Conservation (phyloP, 2,329 filamentous ascomycete genomes). For the Parastagonospora avenae region DNA sequence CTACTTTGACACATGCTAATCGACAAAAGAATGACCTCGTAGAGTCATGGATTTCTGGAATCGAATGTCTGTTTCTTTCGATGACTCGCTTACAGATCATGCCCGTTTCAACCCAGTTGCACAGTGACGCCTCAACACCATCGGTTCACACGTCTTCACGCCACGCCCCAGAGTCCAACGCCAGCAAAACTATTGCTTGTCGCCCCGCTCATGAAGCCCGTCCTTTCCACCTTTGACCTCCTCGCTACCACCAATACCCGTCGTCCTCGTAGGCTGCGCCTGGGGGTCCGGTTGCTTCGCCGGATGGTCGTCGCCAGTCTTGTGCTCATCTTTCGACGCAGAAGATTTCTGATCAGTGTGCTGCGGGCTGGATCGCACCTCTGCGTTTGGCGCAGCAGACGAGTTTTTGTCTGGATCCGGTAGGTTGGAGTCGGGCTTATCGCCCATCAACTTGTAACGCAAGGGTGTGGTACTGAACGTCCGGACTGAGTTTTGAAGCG, state of each 20-base stretch:
- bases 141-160: no score
- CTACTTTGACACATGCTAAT: no score
- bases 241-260: conserved; percentile 37
- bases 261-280: conserved; percentile 34
- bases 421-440: conserved; percentile 23
- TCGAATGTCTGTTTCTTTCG: no score
- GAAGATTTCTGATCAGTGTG: conserved; percentile 38
- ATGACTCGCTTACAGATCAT: background rate
- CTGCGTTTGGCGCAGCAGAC: conserved; percentile 26
- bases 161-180: no score
- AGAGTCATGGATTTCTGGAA: no score
- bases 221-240: conserved; percentile 43
- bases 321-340: conserved; percentile 34
- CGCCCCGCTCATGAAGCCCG: conserved; percentile 26
- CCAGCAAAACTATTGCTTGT: conserved; percentile 7
- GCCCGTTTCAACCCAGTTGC: background rate
- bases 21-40: no score
- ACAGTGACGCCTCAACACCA: no score
- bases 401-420: conserved; percentile 24
- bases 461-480: conserved; percentile 13
- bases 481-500: background rate
- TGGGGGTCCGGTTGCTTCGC: conserved; percentile 47
- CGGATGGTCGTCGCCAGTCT: conserved; percentile 42
- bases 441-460: conserved; percentile 20
- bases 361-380: conserved; percentile 29